Evolutionary conservation across 2,329 filamentous ascomycete species (phyloP), one percentile per base, ranked within the genome.

Genomic region (Cercospora sp.): DNA sequence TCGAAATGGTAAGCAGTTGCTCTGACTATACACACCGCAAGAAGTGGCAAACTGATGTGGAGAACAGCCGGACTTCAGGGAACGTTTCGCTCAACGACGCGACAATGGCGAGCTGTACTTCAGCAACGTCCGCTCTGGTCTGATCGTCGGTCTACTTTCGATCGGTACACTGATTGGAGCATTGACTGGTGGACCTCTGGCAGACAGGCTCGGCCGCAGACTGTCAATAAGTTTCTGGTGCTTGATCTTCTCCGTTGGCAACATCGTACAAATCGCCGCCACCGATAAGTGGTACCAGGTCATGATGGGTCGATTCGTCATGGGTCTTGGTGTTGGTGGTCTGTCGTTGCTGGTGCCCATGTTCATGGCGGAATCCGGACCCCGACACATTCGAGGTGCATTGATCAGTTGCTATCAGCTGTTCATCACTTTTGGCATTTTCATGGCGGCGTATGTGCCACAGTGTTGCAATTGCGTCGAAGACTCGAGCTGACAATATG

Each of bases 401-500:
- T 81, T 90, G 26, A 85, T 91, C 30, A 84, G 85, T 2, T 86
- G 84, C 63, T 91, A 91, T 77, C 89, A 71, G 61, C 84, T 91
- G 3, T 87, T 90, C 76, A 89, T 91, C 75, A 91, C 89, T 0
- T 81, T 90, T 30, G 89, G 89, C 61, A 90, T 91, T 76, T 88
- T 82, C 65, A 75, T 82, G 26, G 69, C 69, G 40, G 79, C 80
- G 68, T 63, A 63, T 13, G 61, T 53, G 16, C 13, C 4, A 2
- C 5, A 16, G 5, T 21, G 28, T n/a, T 26, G 26, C n/a, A 2
- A 13, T 21, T n/a, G 16, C 45, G 5, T 40, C 16, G 24, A 7
- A 8, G 12, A 55, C 10, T 26, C 6, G 12, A 16, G 28, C 61
- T 63, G 21, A 63, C 61, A 32, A 10, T 7, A 37, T 24, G 12